A percentile compares a stretch with the other conserved stretches of the same genome.
These are phyloP conservation scores for Leccinum subgranulosum DNA, from an alignment of 768 basidiomycete species.

Conservation along the genomic window DNA sequence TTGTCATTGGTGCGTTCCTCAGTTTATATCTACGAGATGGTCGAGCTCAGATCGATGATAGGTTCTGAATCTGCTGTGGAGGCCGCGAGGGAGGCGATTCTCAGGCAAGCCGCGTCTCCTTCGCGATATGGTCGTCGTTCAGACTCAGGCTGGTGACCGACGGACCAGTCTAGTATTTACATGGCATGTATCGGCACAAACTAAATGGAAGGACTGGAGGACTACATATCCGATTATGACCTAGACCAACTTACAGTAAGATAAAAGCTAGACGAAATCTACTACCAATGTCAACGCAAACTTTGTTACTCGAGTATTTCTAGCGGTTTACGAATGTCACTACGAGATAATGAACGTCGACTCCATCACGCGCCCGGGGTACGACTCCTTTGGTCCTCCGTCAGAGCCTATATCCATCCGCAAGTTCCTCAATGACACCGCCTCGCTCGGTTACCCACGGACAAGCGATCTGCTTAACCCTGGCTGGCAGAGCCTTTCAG, in stretches of 20 bases:
- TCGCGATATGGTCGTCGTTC: slow-evolving; percentile 21
- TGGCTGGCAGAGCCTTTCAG: slow-evolving; percentile 24
- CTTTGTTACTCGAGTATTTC: no score
- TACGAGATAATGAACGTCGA: slow-evolving; percentile 17
- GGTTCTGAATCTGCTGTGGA: slow-evolving; percentile 67
- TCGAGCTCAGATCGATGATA: slow-evolving; percentile 28
- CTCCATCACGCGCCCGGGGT: slow-evolving; percentile 22
- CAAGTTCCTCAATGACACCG: slow-evolving; percentile 40
- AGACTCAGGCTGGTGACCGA: slow-evolving; percentile 1
- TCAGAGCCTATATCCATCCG: slow-evolving; percentile 52
- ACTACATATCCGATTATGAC: no score
- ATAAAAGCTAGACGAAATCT: no score
- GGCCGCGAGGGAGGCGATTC: slow-evolving; percentile 75
- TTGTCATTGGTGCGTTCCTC: slow-evolving; percentile 67
- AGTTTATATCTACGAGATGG: not conserved
- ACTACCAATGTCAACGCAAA: no score
- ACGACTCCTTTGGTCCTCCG: slow-evolving; percentile 62
- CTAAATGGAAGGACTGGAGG: slow-evolving; percentile 9
- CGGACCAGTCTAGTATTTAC: slow-evolving; percentile 15
- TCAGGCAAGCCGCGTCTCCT: slow-evolving; percentile 48
- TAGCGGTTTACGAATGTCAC: not conserved
- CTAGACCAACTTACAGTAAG: no score
- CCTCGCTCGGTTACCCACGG: slow-evolving; percentile 10
- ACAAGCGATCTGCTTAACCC: slow-evolving; percentile 8
- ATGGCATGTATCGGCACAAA: slow-evolving; percentile 25